Percentiles rank a stretch among this genome's conserved stretches.
These are phyloP conservation scores for Mortierella alpina DNA, from an alignment of 192 early-diverging fungal species.

Conservation along the genomic window DNA sequence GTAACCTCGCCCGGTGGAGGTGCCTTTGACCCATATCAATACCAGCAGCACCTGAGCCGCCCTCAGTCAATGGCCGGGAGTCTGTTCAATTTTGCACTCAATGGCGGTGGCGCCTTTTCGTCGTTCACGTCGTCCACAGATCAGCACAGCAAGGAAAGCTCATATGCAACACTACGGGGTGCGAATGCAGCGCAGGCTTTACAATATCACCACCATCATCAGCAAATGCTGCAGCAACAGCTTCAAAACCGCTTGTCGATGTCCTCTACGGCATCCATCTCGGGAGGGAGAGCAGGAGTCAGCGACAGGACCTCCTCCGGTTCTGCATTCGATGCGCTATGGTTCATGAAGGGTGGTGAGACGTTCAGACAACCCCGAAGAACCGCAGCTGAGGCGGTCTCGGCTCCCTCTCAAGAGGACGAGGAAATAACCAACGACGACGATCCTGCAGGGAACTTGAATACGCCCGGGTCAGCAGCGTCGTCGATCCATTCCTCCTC, in stretches of 20 bases:
- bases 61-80: constrained; percentile 51
- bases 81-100: constrained; percentile 34
- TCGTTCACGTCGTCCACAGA: constrained; percentile 31
- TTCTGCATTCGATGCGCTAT: constrained; percentile 37
- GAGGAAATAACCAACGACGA: background rate
- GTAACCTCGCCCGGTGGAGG: constrained; percentile 33
- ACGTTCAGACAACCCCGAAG: background rate
- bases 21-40: constrained; percentile 33
- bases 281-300: background rate
- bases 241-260: constrained; percentile 29
- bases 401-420: background rate
- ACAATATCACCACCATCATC: constrained; percentile 41
- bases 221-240: constrained; percentile 41
- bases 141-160: constrained; percentile 35
- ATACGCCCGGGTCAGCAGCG: background rate
- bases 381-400: background rate
- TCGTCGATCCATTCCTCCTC: background rate
- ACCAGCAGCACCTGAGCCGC: constrained; percentile 40
- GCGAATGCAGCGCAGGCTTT: constrained; percentile 34
- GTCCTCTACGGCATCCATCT: constrained; percentile 4
- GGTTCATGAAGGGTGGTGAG: constrained; percentile 37
- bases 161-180: constrained; percentile 41
- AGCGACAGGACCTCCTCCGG: constrained; percentile 26
- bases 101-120: constrained; percentile 2
- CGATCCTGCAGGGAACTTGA: background rate